These are phyloP conservation scores for Colletotrichum gloeosporioides DNA, from an alignment of 2,329 filamentous ascomycete species.

Conservation along the genomic window DNA sequence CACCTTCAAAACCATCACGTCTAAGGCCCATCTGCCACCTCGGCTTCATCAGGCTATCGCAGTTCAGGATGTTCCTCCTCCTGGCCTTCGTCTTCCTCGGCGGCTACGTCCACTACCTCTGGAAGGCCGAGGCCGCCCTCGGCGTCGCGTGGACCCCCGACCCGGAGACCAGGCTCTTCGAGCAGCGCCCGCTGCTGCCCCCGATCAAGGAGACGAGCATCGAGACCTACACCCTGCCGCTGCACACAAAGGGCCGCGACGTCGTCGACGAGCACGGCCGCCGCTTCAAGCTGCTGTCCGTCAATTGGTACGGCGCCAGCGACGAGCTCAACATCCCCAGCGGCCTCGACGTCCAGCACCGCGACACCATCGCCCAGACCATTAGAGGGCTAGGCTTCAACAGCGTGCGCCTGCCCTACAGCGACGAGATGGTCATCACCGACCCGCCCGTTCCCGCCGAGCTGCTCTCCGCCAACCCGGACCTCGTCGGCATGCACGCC, in stretches of 20 bases:
- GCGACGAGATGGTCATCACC: constrained; percentile 68
- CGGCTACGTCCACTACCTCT: constrained; percentile 45
- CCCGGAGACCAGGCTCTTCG: constrained; percentile 49
- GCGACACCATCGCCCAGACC: constrained; percentile 62
- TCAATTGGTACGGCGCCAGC: constrained; percentile 77
- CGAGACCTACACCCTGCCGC: constrained; percentile 57
- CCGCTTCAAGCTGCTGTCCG: constrained; percentile 66
- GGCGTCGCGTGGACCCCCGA: constrained; percentile 56
- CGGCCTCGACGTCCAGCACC: constrained; percentile 68
- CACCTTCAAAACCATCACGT: neutral
- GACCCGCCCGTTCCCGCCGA: constrained; percentile 61
- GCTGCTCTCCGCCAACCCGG: constrained; percentile 62
- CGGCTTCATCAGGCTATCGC: constrained; percentile 13
- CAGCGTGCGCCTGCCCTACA: constrained; percentile 72
- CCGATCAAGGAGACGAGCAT: constrained; percentile 50
- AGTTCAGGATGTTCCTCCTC: constrained; percentile 41
- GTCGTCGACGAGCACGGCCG: constrained; percentile 63
- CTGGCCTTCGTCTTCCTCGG: constrained; percentile 40
- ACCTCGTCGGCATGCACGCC: constrained; percentile 61
- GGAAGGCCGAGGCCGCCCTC: constrained; percentile 49
- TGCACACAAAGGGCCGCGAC: constrained; percentile 64
- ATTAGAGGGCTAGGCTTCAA: constrained; percentile 72
- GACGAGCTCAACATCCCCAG: constrained; percentile 70
- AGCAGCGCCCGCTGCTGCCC: constrained; percentile 50
- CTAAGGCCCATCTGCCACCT: constrained; percentile 4